These are phyloP conservation scores for Aechmea fasciata DNA, from an alignment of 176 grass and related monocot species.

Conservation along the genomic window DNA sequence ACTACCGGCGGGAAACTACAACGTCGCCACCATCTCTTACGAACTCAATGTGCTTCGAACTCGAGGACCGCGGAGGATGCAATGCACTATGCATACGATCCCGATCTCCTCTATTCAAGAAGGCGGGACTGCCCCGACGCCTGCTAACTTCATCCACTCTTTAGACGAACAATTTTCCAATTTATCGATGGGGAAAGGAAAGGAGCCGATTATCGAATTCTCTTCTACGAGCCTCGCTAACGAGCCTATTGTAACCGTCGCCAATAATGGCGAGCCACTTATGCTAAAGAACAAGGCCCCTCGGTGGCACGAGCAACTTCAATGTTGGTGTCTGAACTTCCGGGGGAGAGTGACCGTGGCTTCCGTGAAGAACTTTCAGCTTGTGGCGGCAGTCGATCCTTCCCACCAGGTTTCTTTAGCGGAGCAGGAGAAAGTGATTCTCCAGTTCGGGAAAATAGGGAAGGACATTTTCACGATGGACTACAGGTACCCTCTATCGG, in stretches of 20 bases:
- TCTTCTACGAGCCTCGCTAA: conserved; percentile 40
- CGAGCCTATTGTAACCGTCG: conserved; percentile 21
- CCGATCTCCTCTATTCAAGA: conserved; percentile 56
- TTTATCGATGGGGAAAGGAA: conserved; percentile 42
- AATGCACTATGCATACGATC: conserved; percentile 78
- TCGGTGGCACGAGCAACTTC: conserved; percentile 94
- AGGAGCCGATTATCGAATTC: conserved; percentile 33
- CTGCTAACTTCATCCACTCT: conserved; percentile 47
- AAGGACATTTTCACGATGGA: conserved; percentile 99
- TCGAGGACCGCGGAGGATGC: conserved; percentile 91
- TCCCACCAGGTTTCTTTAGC: conserved; percentile 34
- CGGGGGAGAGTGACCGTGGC: conserved; percentile 84
- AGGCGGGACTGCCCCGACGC: conserved; percentile 64
- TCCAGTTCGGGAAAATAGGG: conserved; percentile 96
- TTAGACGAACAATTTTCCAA: conserved; percentile 40
- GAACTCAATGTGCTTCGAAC: conserved; percentile 92
- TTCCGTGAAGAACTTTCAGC: conserved; percentile 97
- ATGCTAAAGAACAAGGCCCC: conserved; percentile 92
- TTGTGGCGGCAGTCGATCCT: conserved; percentile 65
- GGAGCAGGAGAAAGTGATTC: conserved; percentile 85
- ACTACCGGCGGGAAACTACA: conserved; percentile 78
- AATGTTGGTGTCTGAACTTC: conserved; percentile 99
- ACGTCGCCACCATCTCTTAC: conserved; percentile 65
- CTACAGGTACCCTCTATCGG: conserved; percentile 81
- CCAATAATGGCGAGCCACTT: conserved; percentile 27